phyloP scores from a whole-genome alignment of 139 green algal species.

The Pseudopediastrum boryanum region DNA sequence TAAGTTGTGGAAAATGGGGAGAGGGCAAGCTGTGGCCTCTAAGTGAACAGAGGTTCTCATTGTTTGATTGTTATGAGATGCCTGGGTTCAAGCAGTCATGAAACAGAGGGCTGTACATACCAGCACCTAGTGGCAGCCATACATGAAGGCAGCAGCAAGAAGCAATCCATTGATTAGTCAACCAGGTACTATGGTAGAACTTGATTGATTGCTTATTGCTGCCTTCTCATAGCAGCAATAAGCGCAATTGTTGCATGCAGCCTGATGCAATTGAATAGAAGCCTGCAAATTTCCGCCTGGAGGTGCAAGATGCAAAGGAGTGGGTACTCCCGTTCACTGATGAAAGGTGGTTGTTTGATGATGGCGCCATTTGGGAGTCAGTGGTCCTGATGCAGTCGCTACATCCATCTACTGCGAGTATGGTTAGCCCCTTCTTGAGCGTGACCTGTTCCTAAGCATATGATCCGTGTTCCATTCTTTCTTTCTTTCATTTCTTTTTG shows the following conservation, averaged over 20 bases:
- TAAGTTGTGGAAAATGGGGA: constrained; percentile 32
- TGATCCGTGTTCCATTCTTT: neutral
- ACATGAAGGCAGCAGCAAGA: neutral
- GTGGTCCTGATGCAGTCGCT: neutral
- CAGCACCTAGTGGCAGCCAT: neutral
- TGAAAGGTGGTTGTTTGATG: too few relatives aligned
- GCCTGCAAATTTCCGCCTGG: too few relatives aligned
- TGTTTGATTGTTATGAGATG: neutral
- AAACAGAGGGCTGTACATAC: neutral
- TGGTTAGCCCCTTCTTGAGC: neutral
- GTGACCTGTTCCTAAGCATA: neutral
- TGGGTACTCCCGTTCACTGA: too few relatives aligned
- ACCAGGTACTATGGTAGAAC: neutral
- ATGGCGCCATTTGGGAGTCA: neutral
- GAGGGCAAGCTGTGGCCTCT: neutral
- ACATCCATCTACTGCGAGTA: neutral
- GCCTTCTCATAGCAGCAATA: too few relatives aligned
- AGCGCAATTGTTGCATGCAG: too few relatives aligned
- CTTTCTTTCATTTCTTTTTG: neutral
- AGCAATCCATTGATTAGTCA: neutral
- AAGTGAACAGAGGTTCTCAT: neutral
- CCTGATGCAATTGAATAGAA: too few relatives aligned
- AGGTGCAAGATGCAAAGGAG: too few relatives aligned
- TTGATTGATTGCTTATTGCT: too few relatives aligned
- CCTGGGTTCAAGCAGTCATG: neutral